Conservation (phyloP, 1,284 basidiomycete species). For the Dichomitus squalens region DNA sequence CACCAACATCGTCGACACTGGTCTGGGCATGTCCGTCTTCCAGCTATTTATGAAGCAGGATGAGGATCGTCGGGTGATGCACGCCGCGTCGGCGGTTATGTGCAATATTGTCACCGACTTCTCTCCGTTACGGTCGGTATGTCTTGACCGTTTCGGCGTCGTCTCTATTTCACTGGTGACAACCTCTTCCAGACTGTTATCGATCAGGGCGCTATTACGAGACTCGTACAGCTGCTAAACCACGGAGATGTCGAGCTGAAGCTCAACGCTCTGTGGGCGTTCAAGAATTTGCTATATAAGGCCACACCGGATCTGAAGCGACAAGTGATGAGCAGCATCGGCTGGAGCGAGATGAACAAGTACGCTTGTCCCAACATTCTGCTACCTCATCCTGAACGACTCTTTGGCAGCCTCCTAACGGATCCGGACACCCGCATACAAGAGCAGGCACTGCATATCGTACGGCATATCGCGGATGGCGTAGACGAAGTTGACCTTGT, state of each 20-base stretch:
- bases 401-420: slow-evolving; percentile 44
- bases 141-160: slow-evolving; percentile 28
- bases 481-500: slow-evolving; percentile 63
- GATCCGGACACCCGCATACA: slow-evolving; percentile 55
- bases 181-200: slow-evolving; percentile 51
- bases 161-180: neutral
- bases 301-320: slow-evolving; percentile 59
- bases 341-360: slow-evolving; percentile 60
- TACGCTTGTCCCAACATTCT: slow-evolving; percentile 34
- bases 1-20: slow-evolving; percentile 83
- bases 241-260: slow-evolving; percentile 58
- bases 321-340: slow-evolving; percentile 63
- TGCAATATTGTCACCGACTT: slow-evolving; percentile 89
- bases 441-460: slow-evolving; percentile 67
- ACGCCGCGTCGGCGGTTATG: slow-evolving; percentile 73
- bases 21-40: slow-evolving; percentile 73
- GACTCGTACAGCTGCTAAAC: slow-evolving; percentile 60
- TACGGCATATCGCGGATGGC: slow-evolving; percentile 64
- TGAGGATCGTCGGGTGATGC: slow-evolving; percentile 72
- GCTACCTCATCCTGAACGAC: neutral
- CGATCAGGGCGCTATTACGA: slow-evolving; percentile 61
- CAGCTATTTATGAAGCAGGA: slow-evolving; percentile 53
- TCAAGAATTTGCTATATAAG: slow-evolving; percentile 78
- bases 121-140: slow-evolving; percentile 74
- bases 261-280: slow-evolving; percentile 76